A percentile compares a stretch with the other conserved stretches of the same genome.
Evolutionary conservation across 106 monocot species (phyloP).

Genomic region (Dioscorea alata): DNA sequence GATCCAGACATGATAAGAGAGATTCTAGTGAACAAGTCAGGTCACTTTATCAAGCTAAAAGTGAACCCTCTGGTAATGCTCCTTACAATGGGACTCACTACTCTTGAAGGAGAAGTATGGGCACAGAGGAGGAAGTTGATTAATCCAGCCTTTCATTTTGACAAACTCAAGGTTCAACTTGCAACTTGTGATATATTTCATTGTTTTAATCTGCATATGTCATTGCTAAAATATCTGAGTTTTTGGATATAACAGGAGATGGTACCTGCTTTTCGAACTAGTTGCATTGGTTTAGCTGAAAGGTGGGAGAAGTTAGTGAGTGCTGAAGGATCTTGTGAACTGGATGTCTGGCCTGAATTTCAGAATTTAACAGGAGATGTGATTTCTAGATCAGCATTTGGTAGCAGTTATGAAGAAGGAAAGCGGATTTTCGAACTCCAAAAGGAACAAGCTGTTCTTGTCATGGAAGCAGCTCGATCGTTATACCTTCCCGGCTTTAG

Average conservation of each 20-base stretch:
- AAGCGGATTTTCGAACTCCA: background rate
- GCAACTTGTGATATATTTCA: background rate
- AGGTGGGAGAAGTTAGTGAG: conserved; percentile 32
- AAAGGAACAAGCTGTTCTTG: background rate
- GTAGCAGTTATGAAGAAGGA: conserved; percentile 1
- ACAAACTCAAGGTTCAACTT: conserved; percentile 39
- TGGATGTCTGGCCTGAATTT: conserved; percentile 21
- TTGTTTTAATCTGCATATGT: no score
- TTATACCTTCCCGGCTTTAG: conserved; percentile 18
- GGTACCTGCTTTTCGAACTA: conserved; percentile 40
- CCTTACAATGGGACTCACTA: conserved; percentile 18
- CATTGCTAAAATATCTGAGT: no score
- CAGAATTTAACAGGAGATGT: conserved; percentile 28
- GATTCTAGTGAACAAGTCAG: conserved; percentile 27
- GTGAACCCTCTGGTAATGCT: conserved; percentile 17
- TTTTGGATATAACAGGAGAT: conserved; percentile 28
- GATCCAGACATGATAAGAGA: conserved; percentile 40
- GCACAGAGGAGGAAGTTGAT: conserved; percentile 36
- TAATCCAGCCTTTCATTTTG: conserved; percentile 47
- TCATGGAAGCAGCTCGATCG: background rate
- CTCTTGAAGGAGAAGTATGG: conserved; percentile 52
- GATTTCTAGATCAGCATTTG: conserved; percentile 5
- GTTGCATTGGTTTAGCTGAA: conserved; percentile 36
- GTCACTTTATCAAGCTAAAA: conserved; percentile 24
- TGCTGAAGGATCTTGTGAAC: conserved; percentile 16